phyloP scores from a whole-genome alignment of 1,139 yeast genomes.

The Geotrichum restrictum region DNA sequence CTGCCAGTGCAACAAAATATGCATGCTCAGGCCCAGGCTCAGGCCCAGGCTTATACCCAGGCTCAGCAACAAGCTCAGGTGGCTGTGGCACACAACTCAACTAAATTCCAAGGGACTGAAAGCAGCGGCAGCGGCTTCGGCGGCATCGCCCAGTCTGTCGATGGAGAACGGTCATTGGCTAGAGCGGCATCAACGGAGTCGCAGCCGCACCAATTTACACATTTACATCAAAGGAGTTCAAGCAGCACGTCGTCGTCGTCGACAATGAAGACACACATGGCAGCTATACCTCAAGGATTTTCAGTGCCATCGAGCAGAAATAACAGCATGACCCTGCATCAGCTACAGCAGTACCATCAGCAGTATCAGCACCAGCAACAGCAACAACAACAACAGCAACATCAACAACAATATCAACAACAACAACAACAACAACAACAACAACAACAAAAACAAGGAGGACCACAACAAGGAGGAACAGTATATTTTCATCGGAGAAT shows the following conservation, averaged over 20 bases:
- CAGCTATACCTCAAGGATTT: constrained; percentile 10
- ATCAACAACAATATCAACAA: too few relatives aligned
- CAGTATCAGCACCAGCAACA: too few relatives aligned
- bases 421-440: too few relatives aligned
- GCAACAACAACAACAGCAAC: not conserved
- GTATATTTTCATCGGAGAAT: constrained; percentile 6
- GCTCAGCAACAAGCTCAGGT: too few relatives aligned
- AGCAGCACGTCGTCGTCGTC: too few relatives aligned
- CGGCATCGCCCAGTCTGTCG: not conserved
- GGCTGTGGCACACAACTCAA: too few relatives aligned
- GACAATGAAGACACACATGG: constrained; percentile 3
- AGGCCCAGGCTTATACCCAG: not conserved
- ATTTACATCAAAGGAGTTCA: not conserved
- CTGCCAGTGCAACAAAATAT: constrained; percentile 6
- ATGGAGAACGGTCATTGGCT: not conserved
- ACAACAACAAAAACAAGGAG: not conserved
- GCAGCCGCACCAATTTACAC: not conserved
- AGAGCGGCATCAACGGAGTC: constrained; percentile 2
- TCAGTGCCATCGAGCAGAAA: not conserved
- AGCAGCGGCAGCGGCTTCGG: not conserved
- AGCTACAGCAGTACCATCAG: not conserved
- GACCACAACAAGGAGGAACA: too few relatives aligned
- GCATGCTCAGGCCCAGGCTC: not conserved
- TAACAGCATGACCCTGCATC: not conserved
- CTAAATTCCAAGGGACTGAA: too few relatives aligned